Evolutionary conservation across 164 flowering plant genomes (phyloP).

Genomic region (Aristolochia contorta): DNA sequence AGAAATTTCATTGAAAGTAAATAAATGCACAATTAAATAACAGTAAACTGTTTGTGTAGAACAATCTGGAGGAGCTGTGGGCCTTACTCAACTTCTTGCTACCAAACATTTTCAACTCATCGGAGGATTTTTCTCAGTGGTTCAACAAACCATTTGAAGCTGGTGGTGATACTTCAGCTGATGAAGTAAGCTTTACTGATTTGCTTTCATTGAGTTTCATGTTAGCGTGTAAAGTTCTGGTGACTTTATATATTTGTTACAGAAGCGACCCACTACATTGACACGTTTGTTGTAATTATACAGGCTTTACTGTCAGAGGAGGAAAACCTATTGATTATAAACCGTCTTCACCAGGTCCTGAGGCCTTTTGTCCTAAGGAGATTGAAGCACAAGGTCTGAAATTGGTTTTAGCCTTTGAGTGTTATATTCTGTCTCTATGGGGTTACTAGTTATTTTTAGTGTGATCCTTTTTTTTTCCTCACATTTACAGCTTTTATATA

Average conservation of each 20-base stretch:
- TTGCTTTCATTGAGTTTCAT: background rate
- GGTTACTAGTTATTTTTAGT: too few relatives aligned
- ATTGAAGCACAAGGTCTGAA: conserved; percentile 88
- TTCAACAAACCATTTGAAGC: conserved; percentile 99
- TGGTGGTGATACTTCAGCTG: conserved; percentile 76
- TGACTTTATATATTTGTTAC: background rate
- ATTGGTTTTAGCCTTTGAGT: background rate
- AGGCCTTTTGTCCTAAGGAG: conserved; percentile 98
- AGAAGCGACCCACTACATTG: background rate
- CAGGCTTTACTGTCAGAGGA: conserved; percentile 94
- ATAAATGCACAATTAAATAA: background rate
- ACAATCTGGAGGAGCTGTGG: conserved; percentile 97
- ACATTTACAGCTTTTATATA: too few relatives aligned
- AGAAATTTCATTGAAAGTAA: too few relatives aligned
- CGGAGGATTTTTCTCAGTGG: conserved; percentile 99
- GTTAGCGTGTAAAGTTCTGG: too few relatives aligned
- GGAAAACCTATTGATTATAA: conserved; percentile 94
- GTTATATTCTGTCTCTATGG: too few relatives aligned
- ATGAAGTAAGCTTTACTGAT: conserved; percentile 50
- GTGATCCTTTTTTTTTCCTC: too few relatives aligned
- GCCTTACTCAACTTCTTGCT: conserved; percentile 93
- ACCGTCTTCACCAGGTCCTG: conserved; percentile 98
- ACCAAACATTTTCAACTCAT: conserved; percentile 94
- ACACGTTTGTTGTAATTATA: conserved; percentile 8
- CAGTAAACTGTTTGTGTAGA: conserved; percentile 30